Base-by-base conservation (phyloP, 306 rosid species). In the Lathyrus aphaca region DNA sequence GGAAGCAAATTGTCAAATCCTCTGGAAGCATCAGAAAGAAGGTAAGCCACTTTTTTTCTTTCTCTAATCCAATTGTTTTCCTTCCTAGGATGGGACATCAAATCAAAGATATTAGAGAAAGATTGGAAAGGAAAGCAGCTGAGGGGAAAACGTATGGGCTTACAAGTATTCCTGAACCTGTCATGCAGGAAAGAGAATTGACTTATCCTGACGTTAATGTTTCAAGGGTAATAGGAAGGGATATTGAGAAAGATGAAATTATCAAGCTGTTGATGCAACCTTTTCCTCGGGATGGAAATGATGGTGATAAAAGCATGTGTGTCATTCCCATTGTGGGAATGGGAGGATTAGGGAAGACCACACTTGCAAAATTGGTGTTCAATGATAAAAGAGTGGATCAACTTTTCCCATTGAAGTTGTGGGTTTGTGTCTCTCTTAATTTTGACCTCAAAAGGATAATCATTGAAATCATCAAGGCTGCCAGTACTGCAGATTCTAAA, bases 281-380 rank as follows among this genome's bases (percentile, higher is more conserved):
- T 1, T 25, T 15, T 10, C 66, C 66, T 17, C 5, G 17, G 0
- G 29, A 10, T 5, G 66, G 11, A 10, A 15, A 10, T 37, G 48
- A 38, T 61, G 48, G 48, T 38, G 11, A 37, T 60, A 18, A 8
- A 9, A 13, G 29, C 7, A 6, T 15, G 10, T 27, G 37, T 8
- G 72, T 64, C 1, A 30, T 74, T 17, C 78, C 78, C 3, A 74
- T 74, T 0, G 72, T 74, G 14, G 78, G 78, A 9, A 53, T 65
- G 12, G 72, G 66, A 6, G 78, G 78, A 5, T 0, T 74, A 37
- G 78, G 78, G 2, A 74, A 74, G 32, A 74, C 72, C 46, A 64
- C 72, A 15, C 46, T 74, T 15, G 79, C 72, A 9, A 60, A 60
- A 15, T 60, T 10, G 4, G 66, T 35, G n/a, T 60, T 35, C 66